phyloP scores from a whole-genome alignment of 768 basidiomycete genomes.

The Boletus eberwhitei region DNA sequence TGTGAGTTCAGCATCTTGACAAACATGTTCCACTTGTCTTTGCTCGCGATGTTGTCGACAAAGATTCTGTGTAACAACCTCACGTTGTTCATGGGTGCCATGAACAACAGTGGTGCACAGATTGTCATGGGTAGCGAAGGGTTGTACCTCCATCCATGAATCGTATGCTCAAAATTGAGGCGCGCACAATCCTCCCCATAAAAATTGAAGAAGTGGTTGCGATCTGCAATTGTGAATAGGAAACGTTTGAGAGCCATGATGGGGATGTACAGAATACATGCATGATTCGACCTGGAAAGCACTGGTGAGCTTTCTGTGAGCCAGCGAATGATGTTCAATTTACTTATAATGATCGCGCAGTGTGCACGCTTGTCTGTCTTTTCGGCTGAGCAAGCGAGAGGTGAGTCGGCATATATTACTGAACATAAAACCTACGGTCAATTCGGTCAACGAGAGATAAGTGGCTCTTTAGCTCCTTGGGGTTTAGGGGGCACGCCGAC shows the following conservation, averaged over 20 bases:
- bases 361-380: conserved; percentile 13
- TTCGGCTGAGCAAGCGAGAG: conserved; percentile 4
- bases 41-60: conserved; percentile 44
- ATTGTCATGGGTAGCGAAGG: conserved; percentile 37
- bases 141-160: conserved; percentile 26
- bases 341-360: conserved; percentile 21
- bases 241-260: neutral
- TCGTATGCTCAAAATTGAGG: conserved; percentile 33
- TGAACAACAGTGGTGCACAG: conserved; percentile 46
- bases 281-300: conserved; percentile 29
- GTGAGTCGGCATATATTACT: neutral
- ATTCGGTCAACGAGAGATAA: conserved; percentile 26
- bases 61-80: conserved; percentile 46
- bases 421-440: conserved; percentile 14
- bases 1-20: conserved; percentile 44
- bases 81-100: conserved; percentile 46
- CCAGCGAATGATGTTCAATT: neutral
- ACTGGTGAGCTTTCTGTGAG: conserved; percentile 5
- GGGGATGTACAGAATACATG: conserved; percentile 23
- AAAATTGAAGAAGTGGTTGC: conserved; percentile 38
- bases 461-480: conserved; percentile 17
- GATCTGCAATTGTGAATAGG: conserved; percentile 23
- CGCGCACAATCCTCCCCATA: conserved; percentile 44
- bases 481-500: conserved; percentile 24
- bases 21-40: conserved; percentile 42